Evolutionary conservation across 2,329 filamentous ascomycete species (phyloP), one percentile per base, ranked within the genome.

Genomic region (Trichothecium roseum): DNA sequence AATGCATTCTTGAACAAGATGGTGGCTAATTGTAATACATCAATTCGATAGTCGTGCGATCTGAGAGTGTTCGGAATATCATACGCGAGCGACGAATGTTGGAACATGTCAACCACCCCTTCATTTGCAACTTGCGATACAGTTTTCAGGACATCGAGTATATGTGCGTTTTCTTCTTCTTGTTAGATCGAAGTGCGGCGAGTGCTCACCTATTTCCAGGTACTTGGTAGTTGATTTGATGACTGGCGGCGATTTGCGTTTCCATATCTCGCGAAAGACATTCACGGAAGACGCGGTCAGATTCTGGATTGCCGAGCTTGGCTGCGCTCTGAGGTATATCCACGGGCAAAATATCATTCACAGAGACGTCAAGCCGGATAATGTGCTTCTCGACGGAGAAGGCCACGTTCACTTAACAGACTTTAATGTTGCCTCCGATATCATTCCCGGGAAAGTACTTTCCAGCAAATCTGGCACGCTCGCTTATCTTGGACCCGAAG

Each of bases 131-230:
- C 60, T 67, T 98, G 68, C 84, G 91, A 51, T 98, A 96, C 65
- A 95, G 88, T 63, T 98, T 98, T 56, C 91, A 98, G 63, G 91
- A 98, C 60, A 87, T 96, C 50, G 91, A 98, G 60, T 98, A 98
- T 63, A 82, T 98, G 86, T 94, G 69, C 53, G 84, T 24, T n/a
- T 15, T 14, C 17, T 18, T 3, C 32, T 15, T 15, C 30, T n/a
- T 9, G 10, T 17, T 18, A 29, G 13, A 27, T 18, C 10, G 7
- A 18, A 16, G 15, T 9, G 7, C 20, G 4, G 8, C 13, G 32
- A 28, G n/a, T 27, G 15, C 22, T 34, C 22, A 28, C 32, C 26
- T 17, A 33, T 24, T 8, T 18, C 29, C 56, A 81, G 94, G 84
- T 94, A 98, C 59, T 78, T 98, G 37, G 89, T 98, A 36, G 87